These are phyloP conservation scores for Euphorbia pulcherrima DNA, from an alignment of 345 rosid genomes.

Conservation along the genomic window DNA sequence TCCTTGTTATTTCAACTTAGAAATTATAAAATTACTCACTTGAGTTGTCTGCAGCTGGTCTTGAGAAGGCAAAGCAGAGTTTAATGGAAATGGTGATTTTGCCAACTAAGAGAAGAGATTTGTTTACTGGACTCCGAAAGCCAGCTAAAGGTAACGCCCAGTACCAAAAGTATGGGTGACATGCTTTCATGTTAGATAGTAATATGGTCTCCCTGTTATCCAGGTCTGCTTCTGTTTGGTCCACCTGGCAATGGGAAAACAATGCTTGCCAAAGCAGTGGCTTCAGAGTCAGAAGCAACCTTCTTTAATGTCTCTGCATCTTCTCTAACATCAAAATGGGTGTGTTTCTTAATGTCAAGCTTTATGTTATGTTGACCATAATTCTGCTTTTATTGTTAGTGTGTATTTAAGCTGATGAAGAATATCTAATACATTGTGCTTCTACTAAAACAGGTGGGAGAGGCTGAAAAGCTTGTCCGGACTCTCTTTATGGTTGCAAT, in stretches of 20 bases:
- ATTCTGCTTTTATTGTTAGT: not conserved
- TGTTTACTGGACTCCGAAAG: conserved; percentile 92
- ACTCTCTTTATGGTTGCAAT: conserved; percentile 86
- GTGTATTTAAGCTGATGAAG: not conserved
- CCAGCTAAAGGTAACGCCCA: conserved; percentile 75
- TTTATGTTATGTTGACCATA: conserved; percentile 1
- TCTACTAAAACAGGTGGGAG: conserved; percentile 66
- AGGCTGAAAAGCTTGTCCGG: conserved; percentile 93
- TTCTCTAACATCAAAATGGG: conserved; percentile 96
- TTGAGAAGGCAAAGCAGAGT: conserved; percentile 93
- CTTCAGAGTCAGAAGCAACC: conserved; percentile 93
- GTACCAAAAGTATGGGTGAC: not conserved
- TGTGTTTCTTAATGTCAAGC: conserved; percentile 20
- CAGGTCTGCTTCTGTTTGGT: conserved; percentile 93
- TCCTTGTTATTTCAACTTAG: not conserved
- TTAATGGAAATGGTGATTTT: conserved; percentile 94
- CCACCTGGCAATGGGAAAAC: conserved; percentile 99
- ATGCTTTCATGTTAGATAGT: conserved; percentile 7
- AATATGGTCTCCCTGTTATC: conserved; percentile 18
- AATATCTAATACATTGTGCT: conserved; percentile 3
- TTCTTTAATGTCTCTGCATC: conserved; percentile 96
- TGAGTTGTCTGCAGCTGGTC: conserved; percentile 64
- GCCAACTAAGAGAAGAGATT: conserved; percentile 86
- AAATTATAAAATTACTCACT: conserved; percentile 18
- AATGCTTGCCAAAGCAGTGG: conserved; percentile 98